A percentile compares a stretch with the other conserved stretches of the same genome.
These are phyloP conservation scores for Wickerhamiella alocasiicola DNA, from an alignment of 805 yeast genomes.

Conservation along the genomic window DNA sequence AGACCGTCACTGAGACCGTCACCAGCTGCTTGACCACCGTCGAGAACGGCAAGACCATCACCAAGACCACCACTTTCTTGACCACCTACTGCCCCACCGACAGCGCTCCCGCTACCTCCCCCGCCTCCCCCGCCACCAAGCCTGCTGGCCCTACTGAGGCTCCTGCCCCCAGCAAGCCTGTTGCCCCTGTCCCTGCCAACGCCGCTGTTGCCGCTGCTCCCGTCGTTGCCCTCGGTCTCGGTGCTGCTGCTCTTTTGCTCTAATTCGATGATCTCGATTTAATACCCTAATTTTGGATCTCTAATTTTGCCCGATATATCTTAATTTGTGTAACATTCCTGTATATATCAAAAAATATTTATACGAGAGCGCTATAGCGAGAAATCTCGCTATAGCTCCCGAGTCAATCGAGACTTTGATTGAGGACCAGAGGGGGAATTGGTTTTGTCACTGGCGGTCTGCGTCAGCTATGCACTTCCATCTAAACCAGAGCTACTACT, in stretches of 20 bases:
- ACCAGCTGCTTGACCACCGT: conserved; percentile 8
- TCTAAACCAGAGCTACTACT: no score
- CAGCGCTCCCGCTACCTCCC: neutral
- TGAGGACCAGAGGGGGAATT: no score
- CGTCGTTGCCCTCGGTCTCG: conserved; percentile 11
- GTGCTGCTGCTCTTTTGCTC: conserved; percentile 11
- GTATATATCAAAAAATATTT: no score
- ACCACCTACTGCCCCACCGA: conserved; percentile 10
- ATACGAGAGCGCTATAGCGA: no score
- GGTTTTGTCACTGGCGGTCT: no score
- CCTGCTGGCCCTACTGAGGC: neutral
- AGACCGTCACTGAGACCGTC: conserved; percentile 9
- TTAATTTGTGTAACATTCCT: no score
- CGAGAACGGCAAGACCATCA: conserved; percentile 4
- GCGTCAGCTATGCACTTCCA: no score
- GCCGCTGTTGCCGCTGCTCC: conserved; percentile 8
- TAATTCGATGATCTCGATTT: no score
- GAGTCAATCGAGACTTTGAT: no score
- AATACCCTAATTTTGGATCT: no score
- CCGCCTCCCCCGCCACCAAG: neutral
- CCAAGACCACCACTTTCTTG: conserved; percentile 4
- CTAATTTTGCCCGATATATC: no score
- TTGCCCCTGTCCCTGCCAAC: conserved; percentile 9
- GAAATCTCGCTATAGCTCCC: no score
- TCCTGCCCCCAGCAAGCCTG: neutral